Evolutionary conservation across 116 monocot species (phyloP).

Genomic region (Cymodocea nodosa): DNA sequence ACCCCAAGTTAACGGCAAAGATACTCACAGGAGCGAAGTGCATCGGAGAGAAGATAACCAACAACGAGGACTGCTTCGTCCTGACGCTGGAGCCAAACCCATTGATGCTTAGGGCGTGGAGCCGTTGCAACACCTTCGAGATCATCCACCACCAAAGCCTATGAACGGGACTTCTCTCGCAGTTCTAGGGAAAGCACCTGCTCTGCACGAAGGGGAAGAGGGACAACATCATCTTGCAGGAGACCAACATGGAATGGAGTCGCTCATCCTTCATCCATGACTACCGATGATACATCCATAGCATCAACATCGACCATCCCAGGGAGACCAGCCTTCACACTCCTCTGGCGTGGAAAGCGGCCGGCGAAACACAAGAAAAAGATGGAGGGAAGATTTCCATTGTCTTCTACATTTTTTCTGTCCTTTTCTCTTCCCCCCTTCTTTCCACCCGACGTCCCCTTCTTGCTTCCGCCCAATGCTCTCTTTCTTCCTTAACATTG

Average conservation of each 20-base stretch:
- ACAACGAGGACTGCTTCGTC: constrained; percentile 73
- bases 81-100: constrained; percentile 67
- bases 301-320: constrained; percentile 61
- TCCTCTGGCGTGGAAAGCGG: constrained; percentile 69
- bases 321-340: constrained; percentile 40
- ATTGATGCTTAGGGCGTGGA: constrained; percentile 30
- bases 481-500: no score
- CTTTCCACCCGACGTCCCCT: no score
- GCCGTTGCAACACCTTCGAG: constrained; percentile 44
- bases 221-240: constrained; percentile 62
- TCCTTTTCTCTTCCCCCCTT: no score
- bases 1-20: constrained; percentile 72
- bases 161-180: constrained; percentile 65
- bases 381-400: no score
- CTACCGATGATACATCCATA: constrained; percentile 66
- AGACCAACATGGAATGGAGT: constrained; percentile 76
- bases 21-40: constrained; percentile 68
- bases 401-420: no score
- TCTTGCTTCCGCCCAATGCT: no score
- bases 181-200: constrained; percentile 72
- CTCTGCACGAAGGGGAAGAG: constrained; percentile 52
- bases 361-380: constrained; percentile 75
- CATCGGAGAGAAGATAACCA: constrained; percentile 73
- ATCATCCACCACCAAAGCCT: constrained; percentile 94
- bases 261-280: constrained; percentile 59